Evolutionary conservation across 768 basidiomycete genomes (phyloP).

Genomic region (Phylloporus scabripes): DNA sequence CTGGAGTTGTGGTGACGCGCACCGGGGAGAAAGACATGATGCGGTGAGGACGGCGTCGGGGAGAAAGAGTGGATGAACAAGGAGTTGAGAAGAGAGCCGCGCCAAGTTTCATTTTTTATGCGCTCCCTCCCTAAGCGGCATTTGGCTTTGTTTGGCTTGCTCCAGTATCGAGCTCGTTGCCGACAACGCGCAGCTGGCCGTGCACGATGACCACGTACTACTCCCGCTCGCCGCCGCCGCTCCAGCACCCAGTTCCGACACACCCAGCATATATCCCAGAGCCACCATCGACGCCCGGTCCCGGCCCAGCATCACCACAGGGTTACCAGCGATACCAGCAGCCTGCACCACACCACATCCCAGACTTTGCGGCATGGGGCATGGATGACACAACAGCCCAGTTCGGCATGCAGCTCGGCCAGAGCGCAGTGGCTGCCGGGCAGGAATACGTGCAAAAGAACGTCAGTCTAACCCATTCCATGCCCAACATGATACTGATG

Average conservation of each 20-base stretch:
- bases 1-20: constrained; percentile 59
- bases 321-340: constrained; percentile 35
- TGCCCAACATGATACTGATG: constrained; percentile 4
- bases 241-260: constrained; percentile 85
- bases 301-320: constrained; percentile 63
- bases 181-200: neutral
- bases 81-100: constrained; percentile 1
- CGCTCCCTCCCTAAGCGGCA: neutral
- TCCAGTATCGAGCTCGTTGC: neutral
- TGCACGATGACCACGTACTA: constrained; percentile 31
- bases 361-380: constrained; percentile 67
- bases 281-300: constrained; percentile 66
- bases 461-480: constrained; percentile 41
- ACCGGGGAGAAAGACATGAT: constrained; percentile 45
- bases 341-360: constrained; percentile 33
- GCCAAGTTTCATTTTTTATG: constrained; percentile 17
- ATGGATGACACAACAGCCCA: constrained; percentile 92
- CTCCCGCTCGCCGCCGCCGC: constrained; percentile 64
- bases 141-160: constrained; percentile 17
- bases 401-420: constrained; percentile 93
- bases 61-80: constrained; percentile 17
- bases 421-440: constrained; percentile 86
- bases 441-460: constrained; percentile 96
- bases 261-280: constrained; percentile 84
- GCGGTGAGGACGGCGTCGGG: constrained; percentile 10